Conservation (phyloP, 768 basidiomycete genomes). For the Clitopilus hobsonii region DNA sequence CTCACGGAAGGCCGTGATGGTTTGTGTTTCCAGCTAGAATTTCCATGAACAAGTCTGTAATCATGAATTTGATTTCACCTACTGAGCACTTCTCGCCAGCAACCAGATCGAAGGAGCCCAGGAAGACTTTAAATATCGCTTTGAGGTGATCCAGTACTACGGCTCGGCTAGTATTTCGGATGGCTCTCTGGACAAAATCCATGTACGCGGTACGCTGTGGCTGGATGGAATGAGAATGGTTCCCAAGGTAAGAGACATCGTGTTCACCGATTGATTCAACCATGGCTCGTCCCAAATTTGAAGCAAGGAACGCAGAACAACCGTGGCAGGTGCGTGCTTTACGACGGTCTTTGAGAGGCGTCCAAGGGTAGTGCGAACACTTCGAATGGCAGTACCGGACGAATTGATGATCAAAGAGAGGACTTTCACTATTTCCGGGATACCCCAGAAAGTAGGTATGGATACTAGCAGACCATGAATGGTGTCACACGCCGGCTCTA, state of each 20-base stretch:
- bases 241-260: neutral
- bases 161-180: slow-evolving; percentile 61
- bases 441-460: slow-evolving; percentile 82
- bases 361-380: neutral
- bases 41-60: neutral
- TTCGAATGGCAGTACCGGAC: neutral
- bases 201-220: slow-evolving; percentile 40
- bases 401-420: slow-evolving; percentile 51
- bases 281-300: neutral
- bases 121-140: slow-evolving; percentile 69
- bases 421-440: slow-evolving; percentile 51
- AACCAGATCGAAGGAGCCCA: slow-evolving; percentile 65
- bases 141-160: slow-evolving; percentile 66
- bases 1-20: slow-evolving; percentile 78
- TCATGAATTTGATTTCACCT: slow-evolving; percentile 4
- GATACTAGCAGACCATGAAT: slow-evolving; percentile 67
- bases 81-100: slow-evolving; percentile 20
- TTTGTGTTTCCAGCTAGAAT: slow-evolving; percentile 44
- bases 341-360: slow-evolving; percentile 57
- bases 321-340: slow-evolving; percentile 59
- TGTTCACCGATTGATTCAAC: neutral
- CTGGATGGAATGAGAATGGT: neutral
- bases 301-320: neutral
- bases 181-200: slow-evolving; percentile 55
- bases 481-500: slow-evolving; percentile 35